Evolutionary conservation across 164 flowering plant genomes (phyloP), one percentile per base, ranked within the genome.

Genomic region (Berberis thunbergii): DNA sequence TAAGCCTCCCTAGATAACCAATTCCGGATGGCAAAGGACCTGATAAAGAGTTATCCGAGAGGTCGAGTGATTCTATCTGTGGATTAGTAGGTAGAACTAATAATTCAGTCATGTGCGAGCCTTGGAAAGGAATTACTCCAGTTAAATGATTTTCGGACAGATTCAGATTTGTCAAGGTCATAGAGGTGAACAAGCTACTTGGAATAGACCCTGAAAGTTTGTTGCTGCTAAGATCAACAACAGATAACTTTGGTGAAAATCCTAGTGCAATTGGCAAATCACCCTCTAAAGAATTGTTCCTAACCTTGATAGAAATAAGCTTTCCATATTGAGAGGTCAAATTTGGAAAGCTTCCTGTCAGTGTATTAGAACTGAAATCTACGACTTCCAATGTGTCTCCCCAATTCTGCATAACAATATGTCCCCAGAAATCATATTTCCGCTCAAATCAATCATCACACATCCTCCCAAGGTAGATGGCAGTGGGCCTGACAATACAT

Each of bases 311-410:
- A 7, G 80, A 70, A 54, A 76, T 68, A 67, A 87, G 69, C 73
- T 87, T 80, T 71, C 81, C 70, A 68, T 87, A 89, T 56, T 83
- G 85, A 71, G 86, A 81, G 67, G 87, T 83, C 74, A 64, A 70
- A 61, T 74, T 70, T 5, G 88, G 84, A 1, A 89, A 65, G 57
- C 75, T 67, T 67, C 93, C 96, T 8, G 74, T 75, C 76, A 89
- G 67, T 52, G 63, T 69, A 70, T 89, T 89, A 42, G 87, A 80
- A 75, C 89, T 85, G 65, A 87, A 65, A 41, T 81, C 70, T 64
- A 89, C 72, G 50, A 69, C 72, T 73, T 85, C 91, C 81, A 75
- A 26, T 26, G 83, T 77, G 67, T 83, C 81, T 13, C 89, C 91
- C 96, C 96, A 89, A 67, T 69, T 45, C 70, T 69, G 77, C 12